Conservation (phyloP, 1,284 basidiomycete species). For the Ganoderma multipileum region DNA sequence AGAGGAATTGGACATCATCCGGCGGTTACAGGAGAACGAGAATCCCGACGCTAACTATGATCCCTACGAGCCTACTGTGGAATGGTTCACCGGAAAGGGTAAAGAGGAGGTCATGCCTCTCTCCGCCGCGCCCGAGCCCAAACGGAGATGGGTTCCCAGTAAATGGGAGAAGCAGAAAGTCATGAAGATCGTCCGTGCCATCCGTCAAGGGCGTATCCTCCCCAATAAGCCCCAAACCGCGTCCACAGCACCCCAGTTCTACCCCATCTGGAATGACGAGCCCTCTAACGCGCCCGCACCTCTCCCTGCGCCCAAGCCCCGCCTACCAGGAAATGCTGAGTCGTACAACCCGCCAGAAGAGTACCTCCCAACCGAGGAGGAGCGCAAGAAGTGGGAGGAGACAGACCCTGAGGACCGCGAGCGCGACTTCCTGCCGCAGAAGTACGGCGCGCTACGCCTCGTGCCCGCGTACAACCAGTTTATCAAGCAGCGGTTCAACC, state of each 20-base stretch:
- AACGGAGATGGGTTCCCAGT: constrained; percentile 95
- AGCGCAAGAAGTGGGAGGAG: constrained; percentile 86
- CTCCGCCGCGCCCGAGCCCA: constrained; percentile 92
- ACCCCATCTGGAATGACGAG: constrained; percentile 88
- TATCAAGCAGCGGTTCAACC: constrained; percentile 93
- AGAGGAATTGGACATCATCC: constrained; percentile 96
- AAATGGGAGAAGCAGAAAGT: constrained; percentile 99
- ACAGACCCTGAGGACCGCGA: constrained; percentile 93
- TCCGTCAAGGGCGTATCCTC: constrained; percentile 93
- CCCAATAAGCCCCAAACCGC: constrained; percentile 86
- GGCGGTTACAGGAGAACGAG: constrained; percentile 88
- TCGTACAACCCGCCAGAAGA: constrained; percentile 99
- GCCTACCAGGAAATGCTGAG: constrained; percentile 90
- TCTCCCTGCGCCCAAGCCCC: constrained; percentile 92
- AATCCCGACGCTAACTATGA: constrained; percentile 91
- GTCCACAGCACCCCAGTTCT: constrained; percentile 80
- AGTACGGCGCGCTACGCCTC: constrained; percentile 84
- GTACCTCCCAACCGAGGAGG: constrained; percentile 91
- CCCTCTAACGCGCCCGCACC: constrained; percentile 76
- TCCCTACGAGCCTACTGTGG: constrained; percentile 92
- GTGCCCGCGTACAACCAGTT: constrained; percentile 94
- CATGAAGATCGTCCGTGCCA: constrained; percentile 99
- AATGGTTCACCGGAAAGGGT: constrained; percentile 98
- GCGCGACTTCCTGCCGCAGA: constrained; percentile 89
- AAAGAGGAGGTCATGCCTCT: constrained; percentile 95